phyloP scores from a whole-genome alignment of 2,329 filamentous ascomycete genomes.

The Cladosporium sp. region DNA sequence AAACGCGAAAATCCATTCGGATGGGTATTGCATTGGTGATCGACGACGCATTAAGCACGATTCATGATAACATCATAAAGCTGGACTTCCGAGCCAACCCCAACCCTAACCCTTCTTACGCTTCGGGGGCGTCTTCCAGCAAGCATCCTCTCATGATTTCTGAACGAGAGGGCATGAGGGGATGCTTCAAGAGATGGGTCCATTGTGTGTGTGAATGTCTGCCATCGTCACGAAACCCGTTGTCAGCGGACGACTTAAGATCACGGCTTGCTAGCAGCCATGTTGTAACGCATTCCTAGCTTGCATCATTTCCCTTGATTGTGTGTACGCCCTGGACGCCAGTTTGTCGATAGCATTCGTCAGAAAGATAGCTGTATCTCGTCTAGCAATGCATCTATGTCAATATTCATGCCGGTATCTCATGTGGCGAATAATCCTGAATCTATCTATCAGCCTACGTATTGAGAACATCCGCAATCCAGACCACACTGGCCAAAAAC shows the following conservation, averaged over 20 bases:
- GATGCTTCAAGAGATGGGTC: neutral
- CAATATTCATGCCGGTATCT: neutral
- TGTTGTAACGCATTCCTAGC: neutral
- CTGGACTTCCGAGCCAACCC: neutral
- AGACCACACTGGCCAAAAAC: neutral
- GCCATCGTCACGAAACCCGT: neutral
- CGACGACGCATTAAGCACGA: neutral
- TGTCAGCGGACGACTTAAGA: neutral
- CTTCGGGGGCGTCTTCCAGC: neutral
- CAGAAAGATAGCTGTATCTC: too few relatives aligned
- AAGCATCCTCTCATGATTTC: neutral
- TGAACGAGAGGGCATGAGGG: neutral
- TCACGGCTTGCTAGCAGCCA: neutral
- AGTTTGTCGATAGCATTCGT: too few relatives aligned
- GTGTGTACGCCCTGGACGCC: too few relatives aligned
- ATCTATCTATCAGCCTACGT: too few relatives aligned
- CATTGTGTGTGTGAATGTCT: neutral
- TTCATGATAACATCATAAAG: neutral
- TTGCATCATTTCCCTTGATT: neutral
- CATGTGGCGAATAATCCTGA: neutral
- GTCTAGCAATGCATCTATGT: too few relatives aligned
- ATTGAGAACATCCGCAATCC: too few relatives aligned
- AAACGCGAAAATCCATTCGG: neutral
- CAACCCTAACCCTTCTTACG: neutral
- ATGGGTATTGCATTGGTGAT: neutral